A percentile compares a stretch with the other conserved stretches of the same genome.
These are phyloP conservation scores for Vaccinium vitisidaea DNA, from an alignment of 148 eudicot species.

Conservation along the genomic window DNA sequence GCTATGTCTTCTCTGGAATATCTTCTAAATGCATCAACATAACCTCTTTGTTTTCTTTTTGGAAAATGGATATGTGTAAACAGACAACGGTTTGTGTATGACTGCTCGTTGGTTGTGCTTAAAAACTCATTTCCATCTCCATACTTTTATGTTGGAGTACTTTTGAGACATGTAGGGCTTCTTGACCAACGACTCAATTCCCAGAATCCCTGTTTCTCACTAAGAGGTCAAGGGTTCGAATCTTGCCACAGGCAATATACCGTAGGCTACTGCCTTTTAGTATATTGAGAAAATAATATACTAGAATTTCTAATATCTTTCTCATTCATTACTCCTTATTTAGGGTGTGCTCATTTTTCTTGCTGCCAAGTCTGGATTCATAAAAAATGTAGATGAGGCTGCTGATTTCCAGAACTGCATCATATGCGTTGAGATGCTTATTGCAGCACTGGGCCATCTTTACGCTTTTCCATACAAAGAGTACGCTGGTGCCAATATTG, in stretches of 20 bases:
- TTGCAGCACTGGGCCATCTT: slow-evolving; percentile 92
- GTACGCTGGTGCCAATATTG: slow-evolving; percentile 93
- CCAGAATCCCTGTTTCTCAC: not conserved
- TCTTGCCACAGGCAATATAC: not conserved
- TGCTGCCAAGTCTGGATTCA: slow-evolving; percentile 81
- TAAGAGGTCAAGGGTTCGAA: not conserved
- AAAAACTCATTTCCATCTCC: not conserved
- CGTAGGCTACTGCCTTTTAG: not conserved
- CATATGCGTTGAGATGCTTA: slow-evolving; percentile 94
- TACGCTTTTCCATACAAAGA: slow-evolving; percentile 97
- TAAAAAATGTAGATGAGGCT: slow-evolving; percentile 74
- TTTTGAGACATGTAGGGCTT: slow-evolving; percentile 1
- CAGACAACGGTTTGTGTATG: not conserved
- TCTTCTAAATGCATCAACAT: not conserved
- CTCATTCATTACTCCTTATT: slow-evolving; percentile 15
- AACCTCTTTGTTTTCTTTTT: not conserved
- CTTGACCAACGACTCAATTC: not conserved
- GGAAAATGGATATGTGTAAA: not conserved
- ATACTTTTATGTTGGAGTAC: not conserved
- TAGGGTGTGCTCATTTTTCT: slow-evolving; percentile 94
- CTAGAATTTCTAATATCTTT: not conserved
- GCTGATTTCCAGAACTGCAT: slow-evolving; percentile 87
- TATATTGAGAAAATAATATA: not conserved
- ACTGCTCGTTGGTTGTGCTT: not conserved
- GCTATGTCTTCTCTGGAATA: slow-evolving; percentile 8